These are phyloP conservation scores for Patellifolia procumbens DNA, from an alignment of 179 eudicot genomes.

Conservation along the genomic window DNA sequence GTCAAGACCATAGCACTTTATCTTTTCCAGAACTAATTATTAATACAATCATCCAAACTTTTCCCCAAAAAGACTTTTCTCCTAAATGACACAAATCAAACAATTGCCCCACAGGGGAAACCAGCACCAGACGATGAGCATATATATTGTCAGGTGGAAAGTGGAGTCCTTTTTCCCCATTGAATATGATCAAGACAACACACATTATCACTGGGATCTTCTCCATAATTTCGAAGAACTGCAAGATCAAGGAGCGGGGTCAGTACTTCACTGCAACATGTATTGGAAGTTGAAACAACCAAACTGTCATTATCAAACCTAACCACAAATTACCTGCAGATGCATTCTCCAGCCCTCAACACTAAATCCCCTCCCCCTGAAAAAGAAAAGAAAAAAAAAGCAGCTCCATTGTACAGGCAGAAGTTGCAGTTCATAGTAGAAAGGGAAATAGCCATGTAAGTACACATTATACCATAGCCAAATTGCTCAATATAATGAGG, in stretches of 20 bases:
- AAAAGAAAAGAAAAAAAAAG: too few relatives aligned
- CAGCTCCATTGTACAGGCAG: too few relatives aligned
- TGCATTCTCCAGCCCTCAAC: neutral
- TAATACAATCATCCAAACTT: neutral
- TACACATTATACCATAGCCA: conserved; percentile 7
- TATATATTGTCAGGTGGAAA: neutral
- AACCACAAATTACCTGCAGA: neutral
- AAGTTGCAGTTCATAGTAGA: too few relatives aligned
- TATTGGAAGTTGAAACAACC: too few relatives aligned
- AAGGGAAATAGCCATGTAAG: neutral
- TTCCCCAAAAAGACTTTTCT: neutral
- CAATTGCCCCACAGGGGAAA: conserved; percentile 18
- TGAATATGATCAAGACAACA: conserved; percentile 4
- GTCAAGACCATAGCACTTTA: neutral
- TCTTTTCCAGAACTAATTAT: conserved; percentile 5
- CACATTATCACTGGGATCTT: neutral
- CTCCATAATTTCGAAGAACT: neutral
- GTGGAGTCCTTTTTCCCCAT: neutral
- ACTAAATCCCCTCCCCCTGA: too few relatives aligned
- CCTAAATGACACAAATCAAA: neutral
- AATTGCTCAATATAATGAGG: neutral
- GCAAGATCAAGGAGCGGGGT: neutral
- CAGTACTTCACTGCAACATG: neutral
- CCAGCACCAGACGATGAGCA: conserved; percentile 4
- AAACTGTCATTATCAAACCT: neutral